phyloP scores from a whole-genome alignment of 2,329 filamentous ascomycete genomes.

The Apiospora marii region DNA sequence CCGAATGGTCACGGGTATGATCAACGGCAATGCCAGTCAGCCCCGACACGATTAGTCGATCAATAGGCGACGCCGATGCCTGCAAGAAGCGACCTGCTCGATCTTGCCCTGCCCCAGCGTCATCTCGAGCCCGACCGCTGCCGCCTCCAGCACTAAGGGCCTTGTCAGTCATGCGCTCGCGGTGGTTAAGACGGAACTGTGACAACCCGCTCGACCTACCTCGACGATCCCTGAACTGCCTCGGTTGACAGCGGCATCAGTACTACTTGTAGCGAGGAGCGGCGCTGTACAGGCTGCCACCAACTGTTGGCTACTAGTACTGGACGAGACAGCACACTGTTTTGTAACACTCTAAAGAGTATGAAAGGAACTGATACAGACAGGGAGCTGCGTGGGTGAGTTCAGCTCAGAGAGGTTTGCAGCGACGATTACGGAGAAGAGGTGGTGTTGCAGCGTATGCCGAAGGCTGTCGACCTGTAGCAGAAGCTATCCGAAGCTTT shows the following conservation, averaged over 20 bases:
- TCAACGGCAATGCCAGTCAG: neutral
- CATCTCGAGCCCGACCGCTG: neutral
- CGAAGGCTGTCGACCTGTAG: neutral
- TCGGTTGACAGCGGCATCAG: constrained; percentile 7
- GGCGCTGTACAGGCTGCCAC: neutral
- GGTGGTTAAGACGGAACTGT: neutral
- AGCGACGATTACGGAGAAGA: neutral
- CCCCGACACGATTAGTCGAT: neutral
- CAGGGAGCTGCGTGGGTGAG: neutral
- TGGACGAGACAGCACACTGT: neutral
- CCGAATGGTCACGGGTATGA: neutral
- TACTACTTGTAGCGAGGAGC: neutral
- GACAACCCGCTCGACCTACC: neutral
- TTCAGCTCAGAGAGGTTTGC: neutral
- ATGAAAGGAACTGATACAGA: neutral
- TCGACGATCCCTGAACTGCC: constrained; percentile 3
- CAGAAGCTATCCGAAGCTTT: neutral
- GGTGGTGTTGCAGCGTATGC: neutral
- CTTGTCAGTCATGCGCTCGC: neutral
- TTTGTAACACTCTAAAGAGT: neutral
- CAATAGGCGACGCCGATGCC: neutral
- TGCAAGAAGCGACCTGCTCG: neutral
- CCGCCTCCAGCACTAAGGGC: neutral
- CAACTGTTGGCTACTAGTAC: neutral
- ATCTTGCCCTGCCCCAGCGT: neutral